These are phyloP conservation scores for Chlamydomonas sp. DNA, from an alignment of 139 green algal genomes.

Conservation along the genomic window DNA sequence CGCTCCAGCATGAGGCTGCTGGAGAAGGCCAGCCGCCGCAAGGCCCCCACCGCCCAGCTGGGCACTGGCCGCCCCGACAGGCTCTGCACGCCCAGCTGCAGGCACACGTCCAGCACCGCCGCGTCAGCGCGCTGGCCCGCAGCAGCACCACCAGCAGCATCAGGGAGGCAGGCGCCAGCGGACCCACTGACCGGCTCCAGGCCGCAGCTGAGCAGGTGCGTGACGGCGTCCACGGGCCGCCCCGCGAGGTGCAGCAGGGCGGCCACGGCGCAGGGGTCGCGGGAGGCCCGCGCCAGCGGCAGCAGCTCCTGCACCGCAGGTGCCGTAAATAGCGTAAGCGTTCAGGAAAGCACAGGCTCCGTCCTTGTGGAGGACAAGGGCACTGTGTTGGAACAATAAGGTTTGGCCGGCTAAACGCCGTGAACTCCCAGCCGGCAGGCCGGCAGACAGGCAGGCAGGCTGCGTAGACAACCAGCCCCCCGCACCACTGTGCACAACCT, in stretches of 20 bases:
- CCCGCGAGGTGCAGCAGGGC: conserved; percentile 24
- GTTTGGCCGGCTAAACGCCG: too few species aligned
- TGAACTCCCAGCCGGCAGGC: too few species aligned
- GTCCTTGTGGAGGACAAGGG: background rate
- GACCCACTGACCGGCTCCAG: background rate
- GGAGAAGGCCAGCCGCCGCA: conserved; percentile 31
- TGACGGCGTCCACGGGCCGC: background rate
- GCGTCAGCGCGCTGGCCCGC: background rate
- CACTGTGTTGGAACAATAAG: too few species aligned
- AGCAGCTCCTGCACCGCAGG: conserved; percentile 33
- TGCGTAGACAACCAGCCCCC: too few species aligned
- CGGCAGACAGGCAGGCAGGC: too few species aligned
- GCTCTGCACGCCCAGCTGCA: conserved; percentile 33
- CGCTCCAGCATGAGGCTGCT: conserved; percentile 29
- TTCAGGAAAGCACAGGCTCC: too few species aligned
- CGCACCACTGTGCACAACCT: background rate
- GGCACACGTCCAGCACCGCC: conserved; percentile 39
- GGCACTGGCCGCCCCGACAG: conserved; percentile 25
- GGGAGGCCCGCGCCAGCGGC: conserved; percentile 14
- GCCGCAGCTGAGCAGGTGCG: conserved; percentile 8
- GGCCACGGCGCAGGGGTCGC: conserved; percentile 27
- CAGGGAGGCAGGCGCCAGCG: background rate
- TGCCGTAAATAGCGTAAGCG: too few species aligned
- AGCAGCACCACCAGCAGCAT: background rate
- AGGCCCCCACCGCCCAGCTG: background rate